Base-by-base conservation (phyloP, 1,284 basidiomycete genomes). In the Puccinia polysora region DNA sequence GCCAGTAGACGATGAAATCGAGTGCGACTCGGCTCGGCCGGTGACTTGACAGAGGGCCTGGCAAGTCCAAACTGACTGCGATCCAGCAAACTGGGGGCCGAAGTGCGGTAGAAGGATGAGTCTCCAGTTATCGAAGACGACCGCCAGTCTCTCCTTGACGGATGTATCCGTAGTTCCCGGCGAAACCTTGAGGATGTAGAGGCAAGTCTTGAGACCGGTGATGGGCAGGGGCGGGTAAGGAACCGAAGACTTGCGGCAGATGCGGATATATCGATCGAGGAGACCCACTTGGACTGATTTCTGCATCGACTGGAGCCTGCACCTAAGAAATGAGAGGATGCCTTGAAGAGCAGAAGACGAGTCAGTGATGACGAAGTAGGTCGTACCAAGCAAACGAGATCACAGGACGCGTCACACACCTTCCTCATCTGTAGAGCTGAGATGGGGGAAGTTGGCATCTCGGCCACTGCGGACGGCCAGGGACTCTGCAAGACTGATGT, bases 121-220 rank as follows among this genome's bases (percentile, higher is more conserved):
- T 23, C 64, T 65, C 64, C 64, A 65, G 23, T 4, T 43, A 38
- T 65, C 64, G n/a, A 65, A 25, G 15, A 65, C 64, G 49, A 40
- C 28, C 34, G 64, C 64, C 15, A 65, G 64, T 30, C 50, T 50
- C 23, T 65, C 64, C 49, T 52, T 50, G 15, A 53, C 43, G 36
- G 36, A 25, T 28, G 5, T 15, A 20, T 25, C 32, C 0, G 34
- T 65, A 12, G 2, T 23, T 3, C 25, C 36, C 20, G 45, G 52
- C 36, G 49, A 30, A 20, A 53, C 36, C 30, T 53, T 65, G 49
- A 65, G 3, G 28, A 65, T 65, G 15, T 50, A 50, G 23, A 65
- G 30, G 43, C 64, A 65, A 36, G 64, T 23, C 50, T 65, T 65
- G 49, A 65, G 34, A 12, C 64, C 64, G 6, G 64, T 65, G 64